These are phyloP conservation scores for Trapa incisa DNA, from an alignment of 345 rosid genomes.

Conservation along the genomic window DNA sequence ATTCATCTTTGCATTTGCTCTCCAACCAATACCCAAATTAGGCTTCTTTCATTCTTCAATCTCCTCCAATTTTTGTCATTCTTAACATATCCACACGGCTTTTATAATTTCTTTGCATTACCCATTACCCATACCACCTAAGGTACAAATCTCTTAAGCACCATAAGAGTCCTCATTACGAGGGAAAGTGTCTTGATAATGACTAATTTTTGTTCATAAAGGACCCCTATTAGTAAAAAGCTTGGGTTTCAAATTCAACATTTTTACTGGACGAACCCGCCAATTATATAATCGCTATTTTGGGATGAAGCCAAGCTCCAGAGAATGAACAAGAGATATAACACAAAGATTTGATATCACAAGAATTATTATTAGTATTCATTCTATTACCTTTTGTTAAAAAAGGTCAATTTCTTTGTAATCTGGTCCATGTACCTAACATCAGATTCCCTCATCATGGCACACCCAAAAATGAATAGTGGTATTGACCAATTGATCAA, in stretches of 20 bases:
- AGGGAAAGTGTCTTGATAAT: background rate
- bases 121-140: conserved; percentile 71
- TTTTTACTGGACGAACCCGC: conserved; percentile 77
- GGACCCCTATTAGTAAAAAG: background rate
- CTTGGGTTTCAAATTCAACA: background rate
- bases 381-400: conserved; percentile 66
- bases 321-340: no score
- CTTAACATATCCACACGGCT: no score
- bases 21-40: no score
- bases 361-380: background rate
- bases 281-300: conserved; percentile 69
- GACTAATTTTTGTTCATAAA: background rate
- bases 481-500: no score
- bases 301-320: conserved; percentile 31
- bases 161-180: background rate
- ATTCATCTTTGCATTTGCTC: no score
- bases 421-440: conserved; percentile 75
- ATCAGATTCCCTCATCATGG: conserved; percentile 2
- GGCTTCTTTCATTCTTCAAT: no score
- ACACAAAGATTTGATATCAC: background rate
- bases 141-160: conserved; percentile 53
- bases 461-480: no score
- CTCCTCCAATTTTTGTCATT: no score
- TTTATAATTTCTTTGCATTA: no score
- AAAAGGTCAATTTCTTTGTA: conserved; percentile 75